These are phyloP conservation scores for Neocatenulostroma microsporum DNA, from an alignment of 2,329 filamentous ascomycete species.

Conservation along the genomic window DNA sequence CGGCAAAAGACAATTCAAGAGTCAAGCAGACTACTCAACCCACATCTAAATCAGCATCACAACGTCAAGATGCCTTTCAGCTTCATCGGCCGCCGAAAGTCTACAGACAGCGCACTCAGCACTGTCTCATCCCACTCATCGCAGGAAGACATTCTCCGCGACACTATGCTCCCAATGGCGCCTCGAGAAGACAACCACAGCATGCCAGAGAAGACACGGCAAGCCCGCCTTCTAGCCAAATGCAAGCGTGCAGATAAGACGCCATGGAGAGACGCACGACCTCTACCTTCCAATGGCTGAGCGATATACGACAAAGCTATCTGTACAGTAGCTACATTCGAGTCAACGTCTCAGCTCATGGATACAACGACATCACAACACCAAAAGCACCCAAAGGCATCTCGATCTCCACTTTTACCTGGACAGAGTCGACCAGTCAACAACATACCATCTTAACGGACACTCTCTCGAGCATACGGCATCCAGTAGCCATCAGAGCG, in stretches of 20 bases:
- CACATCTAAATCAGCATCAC: too few species aligned
- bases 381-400: too few species aligned
- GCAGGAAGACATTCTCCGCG: slow-evolving; percentile 16
- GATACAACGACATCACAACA: too few species aligned
- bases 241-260: slow-evolving; percentile 21
- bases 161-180: slow-evolving; percentile 23
- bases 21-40: too few species aligned
- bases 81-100: slow-evolving; percentile 18
- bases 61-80: slow-evolving; percentile 21
- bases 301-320: background rate
- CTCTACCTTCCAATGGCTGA: slow-evolving; percentile 9
- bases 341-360: too few species aligned
- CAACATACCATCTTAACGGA: too few species aligned
- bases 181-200: slow-evolving; percentile 26
- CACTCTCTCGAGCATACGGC: too few species aligned
- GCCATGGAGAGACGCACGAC: slow-evolving; percentile 23
- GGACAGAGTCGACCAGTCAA: too few species aligned
- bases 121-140: slow-evolving; percentile 18
- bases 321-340: too few species aligned
- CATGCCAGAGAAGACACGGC: slow-evolving; percentile 23
- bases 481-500: too few species aligned
- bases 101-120: slow-evolving; percentile 16
- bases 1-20: too few species aligned
- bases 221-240: slow-evolving; percentile 21
- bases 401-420: too few species aligned